phyloP scores from a whole-genome alignment of 179 eudicot species.

The Amaranthus tricolor region DNA sequence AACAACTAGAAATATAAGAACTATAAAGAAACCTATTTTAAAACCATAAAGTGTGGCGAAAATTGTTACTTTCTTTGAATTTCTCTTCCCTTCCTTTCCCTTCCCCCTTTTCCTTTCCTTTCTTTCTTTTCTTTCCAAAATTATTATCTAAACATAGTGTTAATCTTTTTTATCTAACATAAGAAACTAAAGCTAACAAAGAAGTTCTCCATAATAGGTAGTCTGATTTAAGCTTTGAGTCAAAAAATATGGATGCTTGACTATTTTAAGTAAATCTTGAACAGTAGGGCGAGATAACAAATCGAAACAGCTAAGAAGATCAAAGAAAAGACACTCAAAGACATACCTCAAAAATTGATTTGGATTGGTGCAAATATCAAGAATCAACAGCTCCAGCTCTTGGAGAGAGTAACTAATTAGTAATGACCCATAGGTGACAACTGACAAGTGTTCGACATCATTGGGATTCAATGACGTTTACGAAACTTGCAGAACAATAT shows the following conservation, averaged over 20 bases:
- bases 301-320: background rate
- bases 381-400: conserved; percentile 4
- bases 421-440: conserved; percentile 1
- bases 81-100: no score
- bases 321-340: conserved; percentile 3
- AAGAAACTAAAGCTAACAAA: background rate
- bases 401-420: background rate
- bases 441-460: conserved; percentile 3
- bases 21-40: no score
- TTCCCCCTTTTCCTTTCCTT: no score
- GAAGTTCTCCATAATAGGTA: background rate
- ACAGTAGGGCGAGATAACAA: background rate
- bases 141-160: no score
- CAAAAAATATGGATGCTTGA: background rate
- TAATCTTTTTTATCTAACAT: no score
- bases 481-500: background rate
- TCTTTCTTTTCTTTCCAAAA: no score
- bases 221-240: background rate
- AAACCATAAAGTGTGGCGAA: no score
- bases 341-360: conserved; percentile 18
- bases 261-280: conserved; percentile 5
- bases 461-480: background rate
- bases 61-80: no score
- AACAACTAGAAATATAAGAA: no score
- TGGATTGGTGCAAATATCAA: conserved; percentile 1